Base-by-base conservation (phyloP, 139 green algal genomes). In the Tetradesmus obliquus region DNA sequence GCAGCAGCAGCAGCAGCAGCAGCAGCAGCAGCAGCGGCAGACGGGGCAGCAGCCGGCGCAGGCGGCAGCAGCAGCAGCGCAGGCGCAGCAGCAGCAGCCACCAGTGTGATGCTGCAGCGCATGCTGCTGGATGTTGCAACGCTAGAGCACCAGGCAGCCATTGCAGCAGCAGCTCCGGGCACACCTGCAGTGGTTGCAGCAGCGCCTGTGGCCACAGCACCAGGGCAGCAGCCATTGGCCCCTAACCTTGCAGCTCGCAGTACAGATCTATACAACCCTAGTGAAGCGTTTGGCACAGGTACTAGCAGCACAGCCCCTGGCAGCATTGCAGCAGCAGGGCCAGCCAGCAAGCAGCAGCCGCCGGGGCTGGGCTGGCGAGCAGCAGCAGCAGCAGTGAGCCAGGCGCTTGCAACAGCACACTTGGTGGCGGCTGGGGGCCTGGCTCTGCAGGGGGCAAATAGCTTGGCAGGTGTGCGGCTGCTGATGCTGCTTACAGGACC, bases 101-200 rank as follows among this genome's bases (percentile, higher is more conserved):
- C 62, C 2, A 90, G 54, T 17, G 8, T 90, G 19, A 54, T 55
- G 53, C 22, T 90, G 55, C 86, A 90, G 86, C 86, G 86, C 20
- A 90, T 84, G 71, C 71, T 90, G 71, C 86, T 90, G 51, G 86
- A 90, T 55, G 86, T 90, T 69, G 69, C 86, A 5, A 90, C 86
- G 8, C 76, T 90, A 6, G 86, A 90, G 86, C 86, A 90, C 74
- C 86, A 90, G 22, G 86, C 86, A 84, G 86, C 86, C 3, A 71
- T 90, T 22, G 86, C 86, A 57, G 86, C 86, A 84, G 86, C 84
- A 60, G 84, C 84, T 1, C 84, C 84, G 0, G 32, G 24, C 13
- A 51, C 55, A 45, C 84, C 84, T 13, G 84, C 62, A 45, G 84
- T 89, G 5, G 60, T 51, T 51, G 84, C 84, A 62, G 60, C 84